Percentiles rank a stretch among this genome's conserved stretches.
phyloP scores from a whole-genome alignment of 1,284 basidiomycete species.

The Papiliotrema terrestris region DNA sequence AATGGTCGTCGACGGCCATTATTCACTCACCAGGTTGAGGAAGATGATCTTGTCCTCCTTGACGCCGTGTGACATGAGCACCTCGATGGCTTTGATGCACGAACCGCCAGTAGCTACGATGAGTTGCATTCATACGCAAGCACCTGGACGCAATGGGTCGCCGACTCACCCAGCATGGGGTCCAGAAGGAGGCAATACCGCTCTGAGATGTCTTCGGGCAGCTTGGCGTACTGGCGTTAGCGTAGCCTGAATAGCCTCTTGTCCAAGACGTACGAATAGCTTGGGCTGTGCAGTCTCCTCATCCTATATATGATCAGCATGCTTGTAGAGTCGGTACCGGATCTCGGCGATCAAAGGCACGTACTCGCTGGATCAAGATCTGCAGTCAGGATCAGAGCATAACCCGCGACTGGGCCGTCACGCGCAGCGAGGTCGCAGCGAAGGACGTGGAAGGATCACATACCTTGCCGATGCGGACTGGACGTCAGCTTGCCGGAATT shows the following conservation, averaged over 20 bases:
- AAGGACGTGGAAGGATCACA: conserved; percentile 12
- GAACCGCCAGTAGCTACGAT: conserved; percentile 86
- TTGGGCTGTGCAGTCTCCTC: conserved; percentile 88
- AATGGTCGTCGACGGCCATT: not conserved
- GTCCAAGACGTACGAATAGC: conserved; percentile 57
- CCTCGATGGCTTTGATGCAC: conserved; percentile 95
- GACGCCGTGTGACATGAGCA: conserved; percentile 85
- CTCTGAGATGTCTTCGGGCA: conserved; percentile 86
- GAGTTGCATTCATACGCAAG: not conserved
- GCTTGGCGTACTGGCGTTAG: conserved; percentile 57
- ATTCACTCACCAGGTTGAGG: conserved; percentile 75
- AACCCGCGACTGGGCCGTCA: no score
- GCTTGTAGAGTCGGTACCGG: not conserved
- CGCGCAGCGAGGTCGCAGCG: no score
- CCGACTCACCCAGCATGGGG: conserved; percentile 97
- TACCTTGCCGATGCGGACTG: conserved; percentile 50
- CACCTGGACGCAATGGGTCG: conserved; percentile 33
- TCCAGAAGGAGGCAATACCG: conserved; percentile 93
- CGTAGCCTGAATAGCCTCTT: not conserved
- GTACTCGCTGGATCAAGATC: conserved; percentile 87
- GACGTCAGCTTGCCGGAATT: not conserved
- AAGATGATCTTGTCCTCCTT: conserved; percentile 81
- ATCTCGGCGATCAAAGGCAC: conserved; percentile 13
- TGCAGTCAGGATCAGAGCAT: conserved; percentile 49
- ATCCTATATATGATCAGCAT: conserved; percentile 58